Base-by-base conservation (phyloP, 2,329 filamentous ascomycete species). In the Alternaria postmessia region DNA sequence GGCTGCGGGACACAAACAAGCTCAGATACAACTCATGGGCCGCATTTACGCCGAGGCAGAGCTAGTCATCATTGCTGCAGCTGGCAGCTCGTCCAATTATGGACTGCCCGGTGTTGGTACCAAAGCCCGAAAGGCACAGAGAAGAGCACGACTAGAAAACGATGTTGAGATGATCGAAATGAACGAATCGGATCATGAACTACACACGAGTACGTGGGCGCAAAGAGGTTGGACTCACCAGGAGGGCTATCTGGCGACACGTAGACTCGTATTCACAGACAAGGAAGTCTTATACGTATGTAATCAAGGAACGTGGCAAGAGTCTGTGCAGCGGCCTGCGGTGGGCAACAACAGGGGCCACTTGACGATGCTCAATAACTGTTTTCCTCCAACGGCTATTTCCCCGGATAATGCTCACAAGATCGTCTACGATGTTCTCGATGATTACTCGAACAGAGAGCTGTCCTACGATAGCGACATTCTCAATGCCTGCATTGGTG, bases 121-220 rank as follows among this genome's bases (percentile, higher is more conserved):
- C 0, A 51, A 4, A n/a, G 22, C 20, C 1, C 14, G 32, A 1
- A 0, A 7, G 12, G 20, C 20, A 18, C 32, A 51, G 4, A 11
- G 8, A 6, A 18, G 0, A 7, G 0, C 4, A 1, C 28, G n/a
- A 26, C 5, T 26, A 5, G 20, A 36, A 4, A 18, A 5, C 1
- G 3, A 8, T 5, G 7, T 36, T 7, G 1, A 26, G 2, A 2
- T 38, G 1, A 38, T 51, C 32, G 3, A 7, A 7, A 12, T 3
- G 5, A 5, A 24, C 2, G 4, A 16, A 3, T 5, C n/a, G 32
- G 8, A 30, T 7, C 2, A 1, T 9, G 9, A 4, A 4, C 5
- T 48, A 6, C 5, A 2, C 11, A 4, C 0, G 3, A 48, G 44
- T 22, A 22, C 16, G 0, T 34, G 44, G 44, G 11, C 16, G n/a